Base-by-base conservation (phyloP, 257 asterid genomes). In the Echium plantagineum region DNA sequence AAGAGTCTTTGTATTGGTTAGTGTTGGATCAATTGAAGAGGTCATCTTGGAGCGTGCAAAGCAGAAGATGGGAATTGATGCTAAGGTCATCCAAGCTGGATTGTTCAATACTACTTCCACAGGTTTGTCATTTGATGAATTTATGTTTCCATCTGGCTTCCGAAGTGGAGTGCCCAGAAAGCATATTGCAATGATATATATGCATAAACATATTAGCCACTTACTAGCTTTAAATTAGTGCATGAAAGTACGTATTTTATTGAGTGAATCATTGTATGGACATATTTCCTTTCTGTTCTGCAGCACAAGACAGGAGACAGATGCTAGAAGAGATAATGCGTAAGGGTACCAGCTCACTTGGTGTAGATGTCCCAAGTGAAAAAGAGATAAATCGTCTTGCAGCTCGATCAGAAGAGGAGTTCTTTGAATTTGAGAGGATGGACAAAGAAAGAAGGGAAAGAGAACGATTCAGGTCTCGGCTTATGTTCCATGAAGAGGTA, bases 71-170 rank as follows among this genome's bases (percentile, higher is more conserved):
- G 99, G 97, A 49, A 89, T 93, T 63, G 99, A 93, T 62, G 99
- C 99, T 5, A 89, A 89, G 80, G 99, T 93, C 75, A 93, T 93
- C 77, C 99, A 93, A 77, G 97, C 97, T n/a, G 99, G 99, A 68
- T 64, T 89, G 79, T 89, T 93, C 77, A 91, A 91, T 79, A 91
- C 94, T 60, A 91, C 97, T 68, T 91, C 98, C 69, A 91, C 97
- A 79, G 98, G 97, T 87, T 77, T 68, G 94, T 66, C 71, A 6
- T 53, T 63, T 60, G 57, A 56, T 51, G 26, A 42, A 60, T 69
- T 19, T 48, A 53, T 53, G 12, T 53, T 18, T 7, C 49, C 10
- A 19, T 18, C 28, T 53, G 19, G 56, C 56, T n/a, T 53, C 15
- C 8, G 13, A 19, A 19, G 26, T n/a, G 55, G 55, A 52, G 15